phyloP scores from a whole-genome alignment of 768 basidiomycete genomes.

The Termitomyces sp. region DNA sequence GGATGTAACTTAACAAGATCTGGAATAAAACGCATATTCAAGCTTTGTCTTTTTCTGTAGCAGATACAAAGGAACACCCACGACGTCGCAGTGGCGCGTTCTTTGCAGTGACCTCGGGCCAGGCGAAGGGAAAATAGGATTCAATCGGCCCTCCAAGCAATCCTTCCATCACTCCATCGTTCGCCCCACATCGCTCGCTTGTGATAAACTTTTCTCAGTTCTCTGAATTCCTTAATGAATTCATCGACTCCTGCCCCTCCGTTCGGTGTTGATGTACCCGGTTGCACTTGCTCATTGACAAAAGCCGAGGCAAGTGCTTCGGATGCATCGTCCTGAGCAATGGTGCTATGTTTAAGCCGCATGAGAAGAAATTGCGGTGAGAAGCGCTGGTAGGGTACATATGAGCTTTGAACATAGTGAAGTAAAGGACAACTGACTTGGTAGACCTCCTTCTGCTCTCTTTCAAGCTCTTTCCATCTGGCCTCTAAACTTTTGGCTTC shows the following conservation, averaged over 20 bases:
- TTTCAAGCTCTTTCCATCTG: conserved; percentile 84
- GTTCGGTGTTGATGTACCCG: conserved; percentile 33
- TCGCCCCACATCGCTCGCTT: conserved; percentile 90
- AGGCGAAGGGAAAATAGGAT: not conserved
- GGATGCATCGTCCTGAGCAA: conserved; percentile 86
- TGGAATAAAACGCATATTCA: too few species aligned
- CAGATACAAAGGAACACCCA: not conserved
- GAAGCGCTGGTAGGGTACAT: conserved; percentile 55
- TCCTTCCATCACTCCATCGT: conserved; percentile 81
- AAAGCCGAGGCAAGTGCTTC: conserved; percentile 84
- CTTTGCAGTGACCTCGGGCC: not conserved
- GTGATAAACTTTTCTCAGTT: conserved; percentile 85
- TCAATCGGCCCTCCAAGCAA: conserved; percentile 78
- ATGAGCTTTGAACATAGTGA: not conserved
- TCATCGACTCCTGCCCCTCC: conserved; percentile 68
- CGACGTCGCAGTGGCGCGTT: not conserved
- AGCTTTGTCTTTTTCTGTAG: too few species aligned
- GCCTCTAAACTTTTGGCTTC: conserved; percentile 79
- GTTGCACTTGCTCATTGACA: conserved; percentile 52
- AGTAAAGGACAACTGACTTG: conserved; percentile 48
- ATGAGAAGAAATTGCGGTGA: conserved; percentile 85
- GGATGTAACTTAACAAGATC: too few species aligned
- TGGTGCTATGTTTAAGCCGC: conserved; percentile 83
- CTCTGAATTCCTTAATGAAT: conserved; percentile 87
- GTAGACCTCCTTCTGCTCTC: conserved; percentile 85